A percentile compares a stretch with the other conserved stretches of the same genome.
These are phyloP conservation scores for Plasmopara viticola DNA, from an alignment of 352 stramenopile species.

Conservation along the genomic window DNA sequence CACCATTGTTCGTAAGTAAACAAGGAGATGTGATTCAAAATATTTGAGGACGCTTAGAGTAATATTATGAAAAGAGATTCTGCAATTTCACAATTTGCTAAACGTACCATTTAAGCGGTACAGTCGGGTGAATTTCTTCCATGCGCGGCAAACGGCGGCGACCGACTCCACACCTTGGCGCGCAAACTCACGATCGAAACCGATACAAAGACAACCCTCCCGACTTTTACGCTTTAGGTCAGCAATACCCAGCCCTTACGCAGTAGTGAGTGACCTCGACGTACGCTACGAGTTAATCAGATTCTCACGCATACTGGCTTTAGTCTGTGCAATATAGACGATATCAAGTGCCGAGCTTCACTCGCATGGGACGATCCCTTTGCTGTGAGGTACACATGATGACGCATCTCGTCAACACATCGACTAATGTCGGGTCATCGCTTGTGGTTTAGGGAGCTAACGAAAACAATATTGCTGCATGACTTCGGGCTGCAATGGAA, in stretches of 20 bases:
- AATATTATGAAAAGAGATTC: not conserved
- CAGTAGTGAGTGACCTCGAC: constrained; percentile 44
- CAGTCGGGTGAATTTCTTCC: not conserved
- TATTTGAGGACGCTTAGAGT: not conserved
- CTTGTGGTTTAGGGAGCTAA: constrained; percentile 68
- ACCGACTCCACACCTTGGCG: constrained; percentile 56
- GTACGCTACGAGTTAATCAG: not conserved
- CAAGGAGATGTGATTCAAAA: constrained; percentile 7
- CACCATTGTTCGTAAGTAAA: constrained; percentile 16
- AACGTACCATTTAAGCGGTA: too few species aligned
- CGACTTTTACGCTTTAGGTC: constrained; percentile 72
- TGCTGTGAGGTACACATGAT: constrained; percentile 44
- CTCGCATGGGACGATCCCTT: constrained; percentile 75
- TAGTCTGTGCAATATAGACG: constrained; percentile 61
- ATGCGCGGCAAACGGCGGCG: constrained; percentile 47
- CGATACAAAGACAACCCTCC: constrained; percentile 60
- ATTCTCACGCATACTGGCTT: not conserved
- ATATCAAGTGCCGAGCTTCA: constrained; percentile 43
- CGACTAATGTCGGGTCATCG: constrained; percentile 3
- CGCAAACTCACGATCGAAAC: constrained; percentile 63
- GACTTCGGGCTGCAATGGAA: constrained; percentile 89
- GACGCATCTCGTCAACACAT: not conserved
- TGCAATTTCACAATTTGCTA: too few species aligned
- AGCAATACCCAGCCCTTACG: constrained; percentile 49
- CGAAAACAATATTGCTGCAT: constrained; percentile 85